Base-by-base conservation (phyloP, 2,329 filamentous ascomycete genomes). In the Aspergillus fumigatus region DNA sequence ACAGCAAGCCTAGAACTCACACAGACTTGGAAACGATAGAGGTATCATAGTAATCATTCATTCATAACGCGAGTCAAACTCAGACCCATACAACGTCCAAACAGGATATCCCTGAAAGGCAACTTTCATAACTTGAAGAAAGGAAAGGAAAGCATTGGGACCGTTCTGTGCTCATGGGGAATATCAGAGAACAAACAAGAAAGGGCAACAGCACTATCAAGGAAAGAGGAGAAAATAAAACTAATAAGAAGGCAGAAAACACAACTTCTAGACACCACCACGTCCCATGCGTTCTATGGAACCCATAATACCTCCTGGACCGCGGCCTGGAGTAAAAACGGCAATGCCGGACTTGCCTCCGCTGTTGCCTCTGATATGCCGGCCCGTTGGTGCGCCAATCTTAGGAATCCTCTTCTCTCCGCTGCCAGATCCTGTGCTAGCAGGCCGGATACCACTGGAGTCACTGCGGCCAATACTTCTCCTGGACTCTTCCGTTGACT, bases 211-310 rank as follows among this genome's bases (percentile, higher is more conserved):
- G 14, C 29, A 11, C 10, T 32, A 32, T 14, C 23, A n/a, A 57
- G 48, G 21, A 11, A 40, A 19, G 26, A 1, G n/a, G 17, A 49
- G 17, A n/a, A 38, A 26, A 45, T 4, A 29, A 27, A 47, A 45
- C 40, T 26, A 51, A 48, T 51, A 51, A 51, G 26, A 29, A 41
- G 50, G 48, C 26, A 25, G 35, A 35, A 50, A 55, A 32, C 4
- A 32, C 11, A 4, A 8, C 10, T 45, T 38, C 54, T 51, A 70
- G 19, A 56, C 62, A 53, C 67, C 68, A 41, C 70, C 70, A 27
- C 80, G 86, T 9, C 90, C 90, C 91, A 95, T 95, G 75, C 87
- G 85, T 79, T 95, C 90, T 71, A 95, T 94, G 19, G 88, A 91
- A 65, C 82, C 88, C 87, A 95, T 87, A 67, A 94, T 88, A 55